phyloP scores from a whole-genome alignment of 441 rosid genomes.

The Populus hybrid region DNA sequence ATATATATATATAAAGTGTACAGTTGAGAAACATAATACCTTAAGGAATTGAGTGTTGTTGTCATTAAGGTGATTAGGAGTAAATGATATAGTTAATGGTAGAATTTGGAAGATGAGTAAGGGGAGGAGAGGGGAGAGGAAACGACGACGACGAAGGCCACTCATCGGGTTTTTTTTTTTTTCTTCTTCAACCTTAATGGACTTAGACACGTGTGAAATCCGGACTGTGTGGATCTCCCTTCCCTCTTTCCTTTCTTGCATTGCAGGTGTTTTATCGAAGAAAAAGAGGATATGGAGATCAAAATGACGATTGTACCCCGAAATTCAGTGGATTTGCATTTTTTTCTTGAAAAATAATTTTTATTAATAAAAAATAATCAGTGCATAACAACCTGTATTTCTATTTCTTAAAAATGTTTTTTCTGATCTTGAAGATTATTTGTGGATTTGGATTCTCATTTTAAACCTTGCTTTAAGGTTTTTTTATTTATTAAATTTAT shows the following conservation, averaged over 20 bases:
- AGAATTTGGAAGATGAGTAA: conserved; percentile 22
- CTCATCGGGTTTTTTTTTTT: not conserved
- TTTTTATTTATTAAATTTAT: too few relatives aligned
- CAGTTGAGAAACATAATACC: conserved; percentile 30
- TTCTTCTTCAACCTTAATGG: not conserved
- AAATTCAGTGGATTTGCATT: not conserved
- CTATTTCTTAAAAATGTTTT: not conserved
- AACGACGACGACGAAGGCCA: conserved; percentile 4
- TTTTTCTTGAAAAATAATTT: too few relatives aligned
- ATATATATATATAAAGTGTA: not conserved
- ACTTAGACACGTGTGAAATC: not conserved
- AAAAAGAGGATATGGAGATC: not conserved
- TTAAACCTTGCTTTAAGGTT: too few relatives aligned
- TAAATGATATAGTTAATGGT: conserved; percentile 19
- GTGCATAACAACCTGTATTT: not conserved
- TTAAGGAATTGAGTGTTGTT: conserved; percentile 33
- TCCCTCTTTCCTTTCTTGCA: not conserved
- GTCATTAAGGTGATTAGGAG: conserved; percentile 3
- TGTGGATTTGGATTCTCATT: too few relatives aligned
- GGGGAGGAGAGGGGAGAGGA: conserved; percentile 22
- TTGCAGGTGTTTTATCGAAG: not conserved
- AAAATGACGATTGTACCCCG: not conserved
- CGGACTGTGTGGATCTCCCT: not conserved
- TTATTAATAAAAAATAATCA: too few relatives aligned
- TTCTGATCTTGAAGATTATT: not conserved